Conservation (phyloP, 129 eudicot genomes). For the Glebionis coronaria region DNA sequence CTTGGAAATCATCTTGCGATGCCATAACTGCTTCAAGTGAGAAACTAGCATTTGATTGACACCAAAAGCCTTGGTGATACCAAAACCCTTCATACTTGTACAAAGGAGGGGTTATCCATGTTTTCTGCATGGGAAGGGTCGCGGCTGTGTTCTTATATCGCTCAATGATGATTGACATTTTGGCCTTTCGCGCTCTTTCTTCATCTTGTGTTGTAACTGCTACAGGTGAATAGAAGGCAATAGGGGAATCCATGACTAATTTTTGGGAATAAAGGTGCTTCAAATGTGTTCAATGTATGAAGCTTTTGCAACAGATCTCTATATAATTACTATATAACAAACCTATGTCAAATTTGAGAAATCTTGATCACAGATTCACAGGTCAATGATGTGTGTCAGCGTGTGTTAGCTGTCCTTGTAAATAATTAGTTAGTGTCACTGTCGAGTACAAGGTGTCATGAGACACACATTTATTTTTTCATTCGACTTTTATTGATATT, state of each 20-base stretch:
- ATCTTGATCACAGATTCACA: too few species aligned
- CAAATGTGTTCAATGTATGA: background rate
- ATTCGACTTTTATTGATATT: too few species aligned
- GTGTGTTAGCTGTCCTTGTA: too few species aligned
- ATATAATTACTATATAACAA: too few species aligned
- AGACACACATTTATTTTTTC: too few species aligned
- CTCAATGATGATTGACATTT: slow-evolving; percentile 15
- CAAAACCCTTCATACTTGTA: slow-evolving; percentile 29
- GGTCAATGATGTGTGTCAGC: too few species aligned
- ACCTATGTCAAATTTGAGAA: too few species aligned
- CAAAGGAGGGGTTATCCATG: slow-evolving; percentile 4
- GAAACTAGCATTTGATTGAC: background rate
- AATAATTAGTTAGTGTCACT: too few species aligned
- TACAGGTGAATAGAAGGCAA: slow-evolving; percentile 19
- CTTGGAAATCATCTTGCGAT: slow-evolving; percentile 24
- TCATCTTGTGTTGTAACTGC: slow-evolving; percentile 18
- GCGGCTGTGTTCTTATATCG: slow-evolving; percentile 12
- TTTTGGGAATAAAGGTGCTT: background rate
- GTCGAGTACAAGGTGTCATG: too few species aligned
- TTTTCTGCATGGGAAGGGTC: slow-evolving; percentile 16
- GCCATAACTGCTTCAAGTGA: slow-evolving; percentile 26
- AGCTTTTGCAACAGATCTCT: background rate
- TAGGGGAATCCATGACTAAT: background rate
- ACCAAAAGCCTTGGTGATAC: slow-evolving; percentile 27
- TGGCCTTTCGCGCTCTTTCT: slow-evolving; percentile 12